Conservation (phyloP, 305 asterid species). For the Fraxinus floribunda region DNA sequence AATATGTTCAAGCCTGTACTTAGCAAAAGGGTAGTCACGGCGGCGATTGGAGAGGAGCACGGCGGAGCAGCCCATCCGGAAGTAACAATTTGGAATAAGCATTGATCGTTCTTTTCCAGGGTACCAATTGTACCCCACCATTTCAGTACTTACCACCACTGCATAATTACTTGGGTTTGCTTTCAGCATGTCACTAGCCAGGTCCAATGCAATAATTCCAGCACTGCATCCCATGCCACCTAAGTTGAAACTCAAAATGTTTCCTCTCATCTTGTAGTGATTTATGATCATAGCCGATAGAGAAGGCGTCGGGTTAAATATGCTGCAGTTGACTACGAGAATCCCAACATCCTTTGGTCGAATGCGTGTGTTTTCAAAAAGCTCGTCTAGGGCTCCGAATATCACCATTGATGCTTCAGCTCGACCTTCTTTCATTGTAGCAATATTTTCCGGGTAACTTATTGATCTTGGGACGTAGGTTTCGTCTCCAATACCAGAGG, state of each 20-base stretch:
- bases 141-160: slow-evolving; percentile 86
- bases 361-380: slow-evolving; percentile 55
- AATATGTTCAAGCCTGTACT: slow-evolving; percentile 79
- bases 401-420: slow-evolving; percentile 80
- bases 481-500: slow-evolving; percentile 85
- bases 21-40: slow-evolving; percentile 75
- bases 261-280: slow-evolving; percentile 92
- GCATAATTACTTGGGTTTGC: slow-evolving; percentile 82
- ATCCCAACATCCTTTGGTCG: slow-evolving; percentile 85
- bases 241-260: slow-evolving; percentile 74
- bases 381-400: slow-evolving; percentile 89
- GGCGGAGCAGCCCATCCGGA: slow-evolving; percentile 98
- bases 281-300: slow-evolving; percentile 94
- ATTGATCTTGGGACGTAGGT: slow-evolving; percentile 75
- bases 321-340: slow-evolving; percentile 84
- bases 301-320: slow-evolving; percentile 96
- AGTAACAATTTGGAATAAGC: slow-evolving; percentile 86
- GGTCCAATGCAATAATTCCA: slow-evolving; percentile 67
- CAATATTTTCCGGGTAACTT: slow-evolving; percentile 56
- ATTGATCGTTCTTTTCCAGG: slow-evolving; percentile 84
- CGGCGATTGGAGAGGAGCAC: slow-evolving; percentile 79
- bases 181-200: slow-evolving; percentile 87
- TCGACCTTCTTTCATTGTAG: slow-evolving; percentile 94
- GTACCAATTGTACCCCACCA: slow-evolving; percentile 92
- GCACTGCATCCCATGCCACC: slow-evolving; percentile 99